phyloP scores from a whole-genome alignment of 1,139 yeast genomes.

The Nakaseomyces glabratus region DNA sequence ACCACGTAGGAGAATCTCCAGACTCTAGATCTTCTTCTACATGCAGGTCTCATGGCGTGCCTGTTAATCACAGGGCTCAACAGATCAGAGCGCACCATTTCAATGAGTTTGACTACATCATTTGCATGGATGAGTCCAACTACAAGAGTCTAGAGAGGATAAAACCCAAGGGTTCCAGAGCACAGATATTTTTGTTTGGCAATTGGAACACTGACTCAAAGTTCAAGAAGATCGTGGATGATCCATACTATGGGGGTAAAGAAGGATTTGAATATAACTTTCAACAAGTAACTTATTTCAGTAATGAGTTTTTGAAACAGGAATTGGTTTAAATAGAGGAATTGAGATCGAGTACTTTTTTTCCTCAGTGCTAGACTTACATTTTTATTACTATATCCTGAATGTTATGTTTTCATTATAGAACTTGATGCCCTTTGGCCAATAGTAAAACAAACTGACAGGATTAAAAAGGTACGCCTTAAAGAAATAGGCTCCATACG shows the following conservation, averaged over 20 bases:
- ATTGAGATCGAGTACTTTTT: too few species aligned
- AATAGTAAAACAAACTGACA: too few species aligned
- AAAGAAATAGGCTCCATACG: too few species aligned
- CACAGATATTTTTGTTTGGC: constrained; percentile 61
- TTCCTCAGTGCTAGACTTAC: too few species aligned
- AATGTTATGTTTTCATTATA: too few species aligned
- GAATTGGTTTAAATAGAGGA: constrained; percentile 33
- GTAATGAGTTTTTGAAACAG: constrained; percentile 49
- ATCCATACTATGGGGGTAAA: constrained; percentile 86
- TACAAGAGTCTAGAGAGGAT: constrained; percentile 48
- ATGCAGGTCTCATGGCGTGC: constrained; percentile 63
- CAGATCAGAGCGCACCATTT: constrained; percentile 55
- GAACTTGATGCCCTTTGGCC: too few species aligned
- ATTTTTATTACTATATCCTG: too few species aligned
- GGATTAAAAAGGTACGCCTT: too few species aligned
- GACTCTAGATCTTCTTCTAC: constrained; percentile 65
- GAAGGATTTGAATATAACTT: constrained; percentile 77
- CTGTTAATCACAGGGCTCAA: constrained; percentile 69
- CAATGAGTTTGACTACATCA: constrained; percentile 63
- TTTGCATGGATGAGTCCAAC: constrained; percentile 79
- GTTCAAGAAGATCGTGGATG: constrained; percentile 57
- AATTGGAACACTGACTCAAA: constrained; percentile 45
- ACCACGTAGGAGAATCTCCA: constrained; percentile 75
- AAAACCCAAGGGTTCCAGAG: constrained; percentile 45
- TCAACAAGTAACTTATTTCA: constrained; percentile 64